Percentiles rank a stretch among this genome's conserved stretches.
Evolutionary conservation across 2,329 filamentous ascomycete species (phyloP).

Genomic region (Monosporascus sp.): DNA sequence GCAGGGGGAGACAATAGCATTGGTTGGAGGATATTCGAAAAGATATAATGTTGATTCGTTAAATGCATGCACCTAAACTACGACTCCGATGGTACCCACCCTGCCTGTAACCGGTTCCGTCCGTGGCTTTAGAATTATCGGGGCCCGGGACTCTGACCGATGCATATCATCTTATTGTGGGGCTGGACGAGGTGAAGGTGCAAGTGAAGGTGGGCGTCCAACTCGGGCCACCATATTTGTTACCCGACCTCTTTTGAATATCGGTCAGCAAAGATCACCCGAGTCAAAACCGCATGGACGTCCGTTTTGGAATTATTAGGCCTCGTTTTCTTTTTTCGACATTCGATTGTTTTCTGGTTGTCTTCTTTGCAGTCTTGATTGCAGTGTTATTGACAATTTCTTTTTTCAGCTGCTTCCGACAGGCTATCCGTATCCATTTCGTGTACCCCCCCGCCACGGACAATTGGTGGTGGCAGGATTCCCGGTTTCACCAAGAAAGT

Average conservation of each 20-base stretch:
- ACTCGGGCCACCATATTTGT: not conserved
- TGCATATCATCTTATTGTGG: too few relatives aligned
- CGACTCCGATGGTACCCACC: not conserved
- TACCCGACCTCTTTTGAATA: not conserved
- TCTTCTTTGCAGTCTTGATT: not conserved
- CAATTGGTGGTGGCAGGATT: not conserved
- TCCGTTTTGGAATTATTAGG: not conserved
- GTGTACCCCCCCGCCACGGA: not conserved
- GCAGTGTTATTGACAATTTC: not conserved
- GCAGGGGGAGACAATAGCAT: too few relatives aligned
- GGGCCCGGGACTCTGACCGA: not conserved
- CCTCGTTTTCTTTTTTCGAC: not conserved
- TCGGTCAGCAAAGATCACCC: too few relatives aligned
- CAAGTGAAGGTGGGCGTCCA: too few relatives aligned
- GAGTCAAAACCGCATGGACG: not conserved
- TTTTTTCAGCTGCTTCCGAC: not conserved
- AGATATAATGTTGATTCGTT: too few relatives aligned
- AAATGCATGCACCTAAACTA: too few relatives aligned
- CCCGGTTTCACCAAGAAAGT: not conserved
- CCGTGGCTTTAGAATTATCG: not conserved
- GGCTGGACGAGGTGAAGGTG: too few relatives aligned
- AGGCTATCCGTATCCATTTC: not conserved
- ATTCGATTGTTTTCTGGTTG: not conserved
- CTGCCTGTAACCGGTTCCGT: not conserved
- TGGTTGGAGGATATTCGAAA: too few relatives aligned